A percentile compares a stretch with the other conserved stretches of the same genome.
Conservation (phyloP, 1,284 basidiomycete genomes). For the Ceratobasidium sp. region DNA sequence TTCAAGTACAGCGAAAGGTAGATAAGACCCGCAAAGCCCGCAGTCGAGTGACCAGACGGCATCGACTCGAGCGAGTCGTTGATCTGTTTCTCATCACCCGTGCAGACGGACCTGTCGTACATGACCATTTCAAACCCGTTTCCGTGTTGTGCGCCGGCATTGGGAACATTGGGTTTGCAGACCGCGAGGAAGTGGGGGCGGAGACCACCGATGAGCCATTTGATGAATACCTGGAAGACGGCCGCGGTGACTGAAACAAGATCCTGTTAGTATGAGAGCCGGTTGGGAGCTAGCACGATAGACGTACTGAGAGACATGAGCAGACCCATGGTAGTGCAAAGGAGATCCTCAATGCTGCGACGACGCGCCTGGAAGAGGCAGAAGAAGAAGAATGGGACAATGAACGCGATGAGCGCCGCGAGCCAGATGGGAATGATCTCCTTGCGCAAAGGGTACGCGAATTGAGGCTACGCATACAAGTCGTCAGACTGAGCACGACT, state of each 20-base stretch:
- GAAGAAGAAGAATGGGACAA: conserved; percentile 66
- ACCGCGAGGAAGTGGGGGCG: conserved; percentile 64
- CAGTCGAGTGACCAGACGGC: conserved; percentile 62
- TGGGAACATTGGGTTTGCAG: conserved; percentile 60
- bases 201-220: conserved; percentile 65
- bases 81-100: conserved; percentile 63
- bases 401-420: conserved; percentile 64
- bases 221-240: conserved; percentile 63
- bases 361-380: conserved; percentile 61
- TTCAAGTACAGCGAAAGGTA: conserved; percentile 68
- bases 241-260: conserved; percentile 46
- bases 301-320: conserved; percentile 59
- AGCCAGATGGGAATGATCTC: conserved; percentile 66
- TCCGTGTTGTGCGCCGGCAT: conserved; percentile 54
- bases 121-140: conserved; percentile 61
- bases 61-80: conserved; percentile 65
- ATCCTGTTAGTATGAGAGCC: not conserved
- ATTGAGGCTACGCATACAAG: conserved; percentile 45
- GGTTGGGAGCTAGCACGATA: not conserved
- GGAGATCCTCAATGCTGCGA: conserved; percentile 59
- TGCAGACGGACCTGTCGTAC: conserved; percentile 64
- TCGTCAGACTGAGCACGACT: not conserved
- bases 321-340: conserved; percentile 64
- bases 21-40: conserved; percentile 63
- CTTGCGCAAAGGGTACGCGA: conserved; percentile 58